Evolutionary conservation across 805 yeast genomes (phyloP).

Genomic region (Saturnispora ahearnii): DNA sequence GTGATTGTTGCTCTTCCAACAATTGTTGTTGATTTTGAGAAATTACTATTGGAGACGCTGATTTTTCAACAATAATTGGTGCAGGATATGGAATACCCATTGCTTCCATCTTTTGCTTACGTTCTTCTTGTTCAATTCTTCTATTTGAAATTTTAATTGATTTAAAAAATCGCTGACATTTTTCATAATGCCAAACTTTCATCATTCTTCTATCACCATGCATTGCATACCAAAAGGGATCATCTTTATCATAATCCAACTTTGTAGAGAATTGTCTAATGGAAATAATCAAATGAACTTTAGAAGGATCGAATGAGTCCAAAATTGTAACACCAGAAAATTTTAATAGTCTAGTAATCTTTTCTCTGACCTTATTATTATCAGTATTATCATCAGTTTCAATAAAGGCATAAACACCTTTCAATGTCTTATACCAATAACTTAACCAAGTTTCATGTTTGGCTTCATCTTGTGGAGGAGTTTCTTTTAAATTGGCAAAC

Average conservation of each 20-base stretch:
- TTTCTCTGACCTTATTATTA: constrained; percentile 28
- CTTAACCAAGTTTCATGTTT: constrained; percentile 43
- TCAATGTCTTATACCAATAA: constrained; percentile 43
- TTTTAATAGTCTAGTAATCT: constrained; percentile 36
- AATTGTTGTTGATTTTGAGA: not conserved
- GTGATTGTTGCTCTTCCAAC: not conserved
- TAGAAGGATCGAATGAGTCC: constrained; percentile 36
- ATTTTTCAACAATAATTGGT: constrained; percentile 4
- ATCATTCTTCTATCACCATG: constrained; percentile 31
- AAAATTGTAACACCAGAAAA: constrained; percentile 41
- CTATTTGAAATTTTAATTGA: constrained; percentile 37
- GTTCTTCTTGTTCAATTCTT: constrained; percentile 26
- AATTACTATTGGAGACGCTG: constrained; percentile 4
- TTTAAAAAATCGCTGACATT: constrained; percentile 46
- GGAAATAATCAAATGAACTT: constrained; percentile 40
- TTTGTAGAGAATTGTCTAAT: constrained; percentile 33
- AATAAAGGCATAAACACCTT: constrained; percentile 38
- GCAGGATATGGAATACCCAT: constrained; percentile 5
- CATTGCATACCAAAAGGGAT: constrained; percentile 38
- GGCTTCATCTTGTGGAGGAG: constrained; percentile 28
- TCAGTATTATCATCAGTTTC: constrained; percentile 35
- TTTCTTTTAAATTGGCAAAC: constrained; percentile 29
- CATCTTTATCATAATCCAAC: constrained; percentile 32
- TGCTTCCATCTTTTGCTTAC: constrained; percentile 9
- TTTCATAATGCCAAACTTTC: constrained; percentile 53